Conservation (phyloP, 2,329 filamentous ascomycete genomes). For the Cladophialophora chaetospira region DNA sequence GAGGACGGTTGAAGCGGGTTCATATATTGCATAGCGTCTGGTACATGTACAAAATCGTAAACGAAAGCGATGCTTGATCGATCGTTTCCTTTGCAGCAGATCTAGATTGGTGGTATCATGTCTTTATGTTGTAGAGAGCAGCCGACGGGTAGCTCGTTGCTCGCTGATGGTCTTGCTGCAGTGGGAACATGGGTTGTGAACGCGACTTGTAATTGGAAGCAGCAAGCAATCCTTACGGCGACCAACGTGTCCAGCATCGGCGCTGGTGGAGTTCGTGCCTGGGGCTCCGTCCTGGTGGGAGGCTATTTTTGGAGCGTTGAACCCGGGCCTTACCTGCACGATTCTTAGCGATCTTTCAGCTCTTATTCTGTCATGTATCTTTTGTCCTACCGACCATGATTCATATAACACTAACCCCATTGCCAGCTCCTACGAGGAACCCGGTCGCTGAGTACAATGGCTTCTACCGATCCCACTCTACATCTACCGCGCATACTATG, state of each 20-base stretch:
- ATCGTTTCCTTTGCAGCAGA: too few relatives aligned
- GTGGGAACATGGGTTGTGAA: too few relatives aligned
- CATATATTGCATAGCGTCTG: not conserved
- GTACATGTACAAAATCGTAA: too few relatives aligned
- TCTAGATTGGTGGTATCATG: too few relatives aligned
- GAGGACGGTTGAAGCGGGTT: not conserved
- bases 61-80: too few relatives aligned
- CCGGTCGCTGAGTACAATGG: constrained; percentile 15
- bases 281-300: not conserved
- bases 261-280: not conserved
- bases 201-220: too few relatives aligned
- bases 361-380: not conserved
- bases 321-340: not conserved
- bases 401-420: too few relatives aligned
- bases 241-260: not conserved
- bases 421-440: not conserved
- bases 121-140: too few relatives aligned
- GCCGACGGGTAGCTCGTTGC: too few relatives aligned
- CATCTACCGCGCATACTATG: constrained; percentile 70
- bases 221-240: not conserved
- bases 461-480: constrained; percentile 34
- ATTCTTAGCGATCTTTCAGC: not conserved
- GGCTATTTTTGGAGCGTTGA: constrained; percentile 6
- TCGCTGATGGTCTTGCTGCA: too few relatives aligned
- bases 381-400: too few relatives aligned